Conservation (phyloP, 768 basidiomycete genomes). For the Sporobolomyces pararoseus region DNA sequence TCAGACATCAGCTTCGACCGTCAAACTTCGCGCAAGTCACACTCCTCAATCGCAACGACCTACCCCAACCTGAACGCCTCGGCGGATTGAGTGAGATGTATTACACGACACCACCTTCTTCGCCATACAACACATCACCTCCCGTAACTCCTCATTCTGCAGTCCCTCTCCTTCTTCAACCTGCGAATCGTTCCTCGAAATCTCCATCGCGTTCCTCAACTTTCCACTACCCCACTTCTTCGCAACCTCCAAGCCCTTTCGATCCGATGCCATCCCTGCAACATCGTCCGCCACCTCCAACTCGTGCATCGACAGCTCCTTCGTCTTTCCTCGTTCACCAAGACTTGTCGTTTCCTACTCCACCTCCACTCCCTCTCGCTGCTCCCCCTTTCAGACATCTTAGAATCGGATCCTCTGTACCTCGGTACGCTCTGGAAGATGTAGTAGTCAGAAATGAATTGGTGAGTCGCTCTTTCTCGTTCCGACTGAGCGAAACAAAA, state of each 20-base stretch:
- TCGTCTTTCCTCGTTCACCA: not conserved
- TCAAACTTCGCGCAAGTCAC: too few species aligned
- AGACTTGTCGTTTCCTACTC: not conserved
- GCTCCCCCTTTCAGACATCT: not conserved
- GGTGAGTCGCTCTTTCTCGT: not conserved
- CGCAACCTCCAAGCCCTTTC: too few species aligned
- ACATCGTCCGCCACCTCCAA: not conserved
- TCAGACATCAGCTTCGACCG: too few species aligned
- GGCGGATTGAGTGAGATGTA: not conserved
- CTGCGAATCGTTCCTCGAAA: not conserved
- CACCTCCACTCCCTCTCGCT: not conserved
- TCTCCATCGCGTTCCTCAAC: slow-evolving; percentile 10
- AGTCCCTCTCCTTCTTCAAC: not conserved
- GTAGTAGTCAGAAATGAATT: not conserved
- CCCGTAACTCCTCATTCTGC: slow-evolving; percentile 5
- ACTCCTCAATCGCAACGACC: too few species aligned
- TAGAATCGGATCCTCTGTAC: not conserved
- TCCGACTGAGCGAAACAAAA: too few species aligned
- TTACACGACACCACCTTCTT: not conserved
- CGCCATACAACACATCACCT: not conserved
- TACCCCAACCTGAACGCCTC: too few species aligned
- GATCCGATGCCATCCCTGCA: not conserved
- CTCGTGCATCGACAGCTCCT: not conserved
- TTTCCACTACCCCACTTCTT: not conserved
- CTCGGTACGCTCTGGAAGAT: slow-evolving; percentile 9